Evolutionary conservation across 2,329 filamentous ascomycete genomes (phyloP).

Genomic region (Leptographium procerum): DNA sequence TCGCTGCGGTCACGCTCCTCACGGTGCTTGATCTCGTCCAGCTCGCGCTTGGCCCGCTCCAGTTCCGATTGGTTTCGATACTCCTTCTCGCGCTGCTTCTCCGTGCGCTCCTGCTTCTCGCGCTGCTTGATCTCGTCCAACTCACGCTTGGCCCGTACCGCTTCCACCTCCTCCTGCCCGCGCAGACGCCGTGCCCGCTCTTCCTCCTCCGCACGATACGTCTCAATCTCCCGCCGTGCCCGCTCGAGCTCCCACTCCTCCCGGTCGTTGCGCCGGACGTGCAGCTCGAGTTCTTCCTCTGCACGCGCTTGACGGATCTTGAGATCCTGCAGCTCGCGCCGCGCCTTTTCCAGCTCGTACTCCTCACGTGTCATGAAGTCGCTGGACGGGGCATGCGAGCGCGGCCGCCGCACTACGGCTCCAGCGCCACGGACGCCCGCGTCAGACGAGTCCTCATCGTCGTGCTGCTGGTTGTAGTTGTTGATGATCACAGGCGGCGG

Average conservation of each 20-base stretch:
- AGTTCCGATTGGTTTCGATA: slow-evolving; percentile 40
- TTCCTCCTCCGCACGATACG: slow-evolving; percentile 28
- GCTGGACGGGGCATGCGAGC: slow-evolving; percentile 12
- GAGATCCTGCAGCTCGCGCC: slow-evolving; percentile 33
- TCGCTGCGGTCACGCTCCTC: slow-evolving; percentile 39
- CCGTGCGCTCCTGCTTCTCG: slow-evolving; percentile 20
- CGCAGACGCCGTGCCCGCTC: slow-evolving; percentile 18
- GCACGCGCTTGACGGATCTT: slow-evolving; percentile 28
- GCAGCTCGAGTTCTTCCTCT: slow-evolving; percentile 34
- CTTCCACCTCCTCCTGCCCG: slow-evolving; percentile 23
- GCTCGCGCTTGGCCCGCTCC: slow-evolving; percentile 31
- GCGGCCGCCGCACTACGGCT: slow-evolving; percentile 16
- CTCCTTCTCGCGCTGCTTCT: slow-evolving; percentile 20
- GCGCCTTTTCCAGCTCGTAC: slow-evolving; percentile 23
- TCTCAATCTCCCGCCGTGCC: slow-evolving; percentile 31
- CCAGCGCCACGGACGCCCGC: slow-evolving; percentile 11
- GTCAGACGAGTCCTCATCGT: slow-evolving; percentile 23
- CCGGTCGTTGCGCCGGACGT: slow-evolving; percentile 37
- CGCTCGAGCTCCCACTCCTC: slow-evolving; percentile 27
- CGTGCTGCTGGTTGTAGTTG: slow-evolving; percentile 35
- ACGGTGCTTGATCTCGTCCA: slow-evolving; percentile 31
- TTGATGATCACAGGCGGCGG: slow-evolving; percentile 46
- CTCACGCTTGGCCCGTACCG: slow-evolving; percentile 17
- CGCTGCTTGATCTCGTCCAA: slow-evolving; percentile 25
- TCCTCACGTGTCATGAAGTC: slow-evolving; percentile 30